Base-by-base conservation (phyloP, 106 monocot genomes). In the Allium sativum region DNA sequence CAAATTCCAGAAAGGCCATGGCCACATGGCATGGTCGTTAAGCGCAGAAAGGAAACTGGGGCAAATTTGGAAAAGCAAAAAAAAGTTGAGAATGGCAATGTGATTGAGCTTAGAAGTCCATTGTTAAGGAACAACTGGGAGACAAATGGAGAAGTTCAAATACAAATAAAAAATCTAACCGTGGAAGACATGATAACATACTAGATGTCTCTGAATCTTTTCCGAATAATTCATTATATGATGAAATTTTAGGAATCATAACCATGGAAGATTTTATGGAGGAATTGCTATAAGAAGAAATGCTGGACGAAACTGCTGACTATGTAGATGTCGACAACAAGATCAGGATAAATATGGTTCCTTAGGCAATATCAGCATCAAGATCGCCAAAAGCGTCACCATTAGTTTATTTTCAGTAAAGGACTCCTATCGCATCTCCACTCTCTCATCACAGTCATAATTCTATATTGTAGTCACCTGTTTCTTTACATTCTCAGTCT, bases 221-320 rank as follows among this genome's bases (percentile, higher is more conserved):
- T 65, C 88, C 98, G 48, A 92, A 78, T 70, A 83, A 88, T 77
- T 73, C 80, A 54, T 65, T 68, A 58, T 85, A 88, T 74, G 88
- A 88, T 48, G 92, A 85, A 73, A 92, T 84, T 20, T 73, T 98
- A 59, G 98, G 98, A 52, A 98, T 98, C 71, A 98, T 98, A 68
- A 98, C 98, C 48, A 98, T 92, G 98, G 98, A 98, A 78, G 92
- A 98, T 73, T 80, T 98, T 59, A 98, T 98, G 82, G 98, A 98
- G 76, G 92, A 98, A 78, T 63, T 98, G 57, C 74, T 98, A 63
- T 92, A 98, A 73, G 78, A 78, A 73, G 78, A 78, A 54, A 78
- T 78, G 69, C 57, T 78, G 65, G 78, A 78, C 61, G 78, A 78
- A 69, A 78, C 78, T 42, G 78, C 72, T 73, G 78, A 78, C 18